Evolutionary conservation across 2,329 filamentous ascomycete genomes (phyloP).

Genomic region (Sporothrix humicola): DNA sequence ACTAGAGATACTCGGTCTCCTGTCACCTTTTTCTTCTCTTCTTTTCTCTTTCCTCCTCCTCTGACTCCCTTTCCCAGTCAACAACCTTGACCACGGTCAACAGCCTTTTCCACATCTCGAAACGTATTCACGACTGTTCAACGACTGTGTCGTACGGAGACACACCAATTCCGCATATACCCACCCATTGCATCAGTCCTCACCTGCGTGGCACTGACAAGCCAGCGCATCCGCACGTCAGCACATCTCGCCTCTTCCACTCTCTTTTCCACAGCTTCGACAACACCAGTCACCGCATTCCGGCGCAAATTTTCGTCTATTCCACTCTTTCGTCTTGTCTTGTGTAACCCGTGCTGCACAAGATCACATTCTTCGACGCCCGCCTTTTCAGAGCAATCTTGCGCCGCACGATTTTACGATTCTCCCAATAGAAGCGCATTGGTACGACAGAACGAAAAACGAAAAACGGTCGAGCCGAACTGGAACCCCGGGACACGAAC

Average conservation of each 20-base stretch:
- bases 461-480: slow-evolving; percentile 15
- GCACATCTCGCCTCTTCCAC: slow-evolving; percentile 12
- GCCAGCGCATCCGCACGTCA: slow-evolving; percentile 23
- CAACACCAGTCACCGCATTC: slow-evolving; percentile 5
- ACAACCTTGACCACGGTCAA: slow-evolving; percentile 19
- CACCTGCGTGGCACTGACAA: slow-evolving; percentile 21
- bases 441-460: not conserved
- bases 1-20: slow-evolving; percentile 5
- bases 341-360: not conserved
- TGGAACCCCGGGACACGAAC: slow-evolving; percentile 2
- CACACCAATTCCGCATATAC: slow-evolving; percentile 9
- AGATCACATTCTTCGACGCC: not conserved
- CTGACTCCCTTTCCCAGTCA: slow-evolving; percentile 16
- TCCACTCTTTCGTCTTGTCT: not conserved
- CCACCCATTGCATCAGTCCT: not conserved
- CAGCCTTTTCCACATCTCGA: not conserved
- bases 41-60: not conserved
- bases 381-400: not conserved
- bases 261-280: not conserved
- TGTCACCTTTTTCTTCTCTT: not conserved
- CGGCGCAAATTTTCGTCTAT: not conserved
- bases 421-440: not conserved
- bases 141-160: slow-evolving; percentile 23
- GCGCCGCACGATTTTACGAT: not conserved
- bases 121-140: slow-evolving; percentile 10